Evolutionary conservation across 2,329 filamentous ascomycete species (phyloP), one percentile per base, ranked within the genome.

Genomic region (Diplodia scrobiculata): DNA sequence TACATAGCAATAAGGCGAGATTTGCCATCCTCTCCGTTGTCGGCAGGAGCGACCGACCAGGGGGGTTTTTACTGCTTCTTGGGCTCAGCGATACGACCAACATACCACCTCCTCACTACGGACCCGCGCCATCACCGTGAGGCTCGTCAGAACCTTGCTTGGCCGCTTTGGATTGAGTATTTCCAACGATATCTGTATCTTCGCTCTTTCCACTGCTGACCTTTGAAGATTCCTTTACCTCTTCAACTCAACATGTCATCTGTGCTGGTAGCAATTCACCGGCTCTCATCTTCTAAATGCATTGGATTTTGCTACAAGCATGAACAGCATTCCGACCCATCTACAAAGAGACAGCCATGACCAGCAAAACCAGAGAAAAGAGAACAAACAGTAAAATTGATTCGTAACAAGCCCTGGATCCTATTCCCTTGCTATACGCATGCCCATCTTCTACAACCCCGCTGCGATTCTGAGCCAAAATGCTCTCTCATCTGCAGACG

Each of bases 231-330:
- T 7, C 13, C n/a, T 45, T 45, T n/a, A 9, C 3, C 41, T 21
- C 21, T 21, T 21, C 21, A 21, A 21, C 21, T 19, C 17, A 45
- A 45, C 41, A 10, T 19, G 4, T 10, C 17, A 9, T 45, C 9
- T 13, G 3, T n/a, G 9, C 17, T 9, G 6, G 7, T 45, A n/a
- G 41, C 41, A 4, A 19, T 36, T 36, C n/a, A 19, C 41, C 5
- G 41, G 3, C 17, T n/a, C 41, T 45, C 41, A 19, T 45, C 41
- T 45, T 45, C 41, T 45, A 45, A 9, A 45, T 45, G 41, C 41
- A 45, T 45, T n/a, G 41, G n/a, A 13, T 50, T 62, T 62, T 62
- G 58, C 45, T 62, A 62, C 58, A 62, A 32, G 11, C 13, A 48
- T 34, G 50, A 36, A 19, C 9, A 60, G 27, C 25, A 27, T 25